Evolutionary conservation across 2,329 filamentous ascomycete genomes (phyloP).

Genomic region (Paramyrothecium sp.): DNA sequence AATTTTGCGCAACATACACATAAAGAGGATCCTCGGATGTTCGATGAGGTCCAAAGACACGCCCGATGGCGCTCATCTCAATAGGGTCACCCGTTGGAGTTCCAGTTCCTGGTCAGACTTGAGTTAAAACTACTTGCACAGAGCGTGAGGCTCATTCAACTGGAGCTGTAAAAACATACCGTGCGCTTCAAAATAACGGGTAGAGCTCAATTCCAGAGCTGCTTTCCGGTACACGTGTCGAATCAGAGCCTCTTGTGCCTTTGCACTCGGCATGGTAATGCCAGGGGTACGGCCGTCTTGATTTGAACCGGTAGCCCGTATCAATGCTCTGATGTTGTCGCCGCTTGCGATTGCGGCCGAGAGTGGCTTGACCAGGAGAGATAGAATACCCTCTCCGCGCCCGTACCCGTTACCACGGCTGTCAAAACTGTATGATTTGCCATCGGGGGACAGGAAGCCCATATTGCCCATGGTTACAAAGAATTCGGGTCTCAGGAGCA

Average conservation of each 20-base stretch:
- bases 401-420: constrained; percentile 27
- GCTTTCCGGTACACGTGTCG: constrained; percentile 23
- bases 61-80: constrained; percentile 8
- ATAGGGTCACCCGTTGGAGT: constrained; percentile 11
- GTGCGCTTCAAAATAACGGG: constrained; percentile 31
- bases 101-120: constrained; percentile 8
- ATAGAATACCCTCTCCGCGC: constrained; percentile 22
- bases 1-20: constrained; percentile 3
- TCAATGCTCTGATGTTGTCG: constrained; percentile 34
- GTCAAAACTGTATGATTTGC: constrained; percentile 30
- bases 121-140: no score
- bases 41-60: neutral
- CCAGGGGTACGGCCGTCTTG: constrained; percentile 40
- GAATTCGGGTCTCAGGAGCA: constrained; percentile 14
- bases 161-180: constrained; percentile 3
- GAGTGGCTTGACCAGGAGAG: constrained; percentile 50
- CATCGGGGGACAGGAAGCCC: constrained; percentile 18
- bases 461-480: constrained; percentile 8
- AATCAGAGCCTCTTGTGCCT: constrained; percentile 20
- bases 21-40: constrained; percentile 5
- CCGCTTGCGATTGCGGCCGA: constrained; percentile 41
- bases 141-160: no score
- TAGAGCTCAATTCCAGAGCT: constrained; percentile 18
- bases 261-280: constrained; percentile 28
- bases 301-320: constrained; percentile 22